Evolutionary conservation across 192 early-diverging fungal genomes (phyloP), one percentile per base, ranked within the genome.

Genomic region (Umbelopsis sp.): DNA sequence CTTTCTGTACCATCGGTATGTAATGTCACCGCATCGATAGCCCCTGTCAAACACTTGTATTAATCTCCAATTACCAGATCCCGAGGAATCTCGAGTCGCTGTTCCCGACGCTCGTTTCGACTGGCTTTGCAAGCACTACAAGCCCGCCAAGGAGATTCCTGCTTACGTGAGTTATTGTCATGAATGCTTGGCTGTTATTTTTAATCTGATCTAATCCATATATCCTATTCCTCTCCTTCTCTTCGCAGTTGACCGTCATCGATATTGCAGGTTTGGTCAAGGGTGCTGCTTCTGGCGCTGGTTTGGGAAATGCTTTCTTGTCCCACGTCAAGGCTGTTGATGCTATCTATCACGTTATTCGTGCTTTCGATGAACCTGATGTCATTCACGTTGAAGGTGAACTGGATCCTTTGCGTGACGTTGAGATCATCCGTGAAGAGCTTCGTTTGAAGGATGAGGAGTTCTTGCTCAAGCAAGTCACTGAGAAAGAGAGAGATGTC

Each of bases 261-360:
- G 94, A 95, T 77, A 95, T 95, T 85, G 94, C 94, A 51, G 94
- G 94, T 32, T 72, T 95, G 16, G 90, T 95, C 12, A 90, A 88
- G 68, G 89, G 86, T 8, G 86, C 85, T 0, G 74, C 84, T 14
- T 70, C 79, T 38, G 85, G 85, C 4, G 81, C 78, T 34, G 86
- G 86, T 20, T 75, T 88, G n/a, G 94, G 94, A 1, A 95, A 95
- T 72, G 90, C 88, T 20, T 95, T 95, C 79, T 76, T 95, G 77
- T 83, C 85, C 34, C 87, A 95, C 82, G 91, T 95, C 7, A 85
- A 80, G 52, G 84, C 86, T 7, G 88, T 88, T 0, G 86, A 89
- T 79, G 87, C 81, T 32, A 80, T 89, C 32, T 84, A 84, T 47
- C 84, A 88, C 69, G 74, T 90, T 47, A 80, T 86, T 17, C 76